phyloP scores from a whole-genome alignment of 148 eudicot genomes.

The Chenopodium album region DNA sequence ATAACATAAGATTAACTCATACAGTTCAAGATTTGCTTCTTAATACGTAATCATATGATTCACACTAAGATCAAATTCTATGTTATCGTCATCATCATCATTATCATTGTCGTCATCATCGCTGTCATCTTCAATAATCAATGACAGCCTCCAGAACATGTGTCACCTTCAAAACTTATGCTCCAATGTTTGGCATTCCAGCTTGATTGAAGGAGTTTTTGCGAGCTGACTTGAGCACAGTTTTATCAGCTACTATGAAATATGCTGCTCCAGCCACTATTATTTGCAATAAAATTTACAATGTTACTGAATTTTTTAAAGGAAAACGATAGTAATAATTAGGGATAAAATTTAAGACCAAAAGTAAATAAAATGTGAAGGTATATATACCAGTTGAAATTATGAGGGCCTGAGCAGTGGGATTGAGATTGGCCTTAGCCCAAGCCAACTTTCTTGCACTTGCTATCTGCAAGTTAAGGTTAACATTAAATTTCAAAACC shows the following conservation, averaged over 20 bases:
- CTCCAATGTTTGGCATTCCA: constrained; percentile 20
- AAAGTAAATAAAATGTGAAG: too few species aligned
- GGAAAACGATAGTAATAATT: neutral
- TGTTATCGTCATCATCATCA: constrained; percentile 24
- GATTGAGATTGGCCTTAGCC: constrained; percentile 89
- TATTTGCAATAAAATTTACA: constrained; percentile 1
- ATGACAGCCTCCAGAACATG: neutral
- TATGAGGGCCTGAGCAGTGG: constrained; percentile 88
- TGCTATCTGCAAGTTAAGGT: constrained; percentile 49
- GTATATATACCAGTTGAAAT: constrained; percentile 61
- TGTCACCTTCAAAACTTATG: constrained; percentile 9
- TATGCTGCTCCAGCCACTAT: constrained; percentile 75
- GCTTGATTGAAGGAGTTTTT: constrained; percentile 59
- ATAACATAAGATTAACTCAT: constrained; percentile 9
- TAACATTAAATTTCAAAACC: neutral
- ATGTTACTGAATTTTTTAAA: neutral
- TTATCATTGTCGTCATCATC: neutral
- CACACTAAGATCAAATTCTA: constrained; percentile 17
- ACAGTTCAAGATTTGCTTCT: constrained; percentile 11
- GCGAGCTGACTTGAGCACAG: constrained; percentile 70
- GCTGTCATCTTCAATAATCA: neutral
- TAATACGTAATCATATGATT: constrained; percentile 2
- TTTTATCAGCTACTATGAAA: constrained; percentile 94
- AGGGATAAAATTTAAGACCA: too few species aligned
- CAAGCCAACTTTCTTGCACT: constrained; percentile 88